Evolutionary conservation across 139 green algal genomes (phyloP).

Genomic region (Closterium sp.): DNA sequence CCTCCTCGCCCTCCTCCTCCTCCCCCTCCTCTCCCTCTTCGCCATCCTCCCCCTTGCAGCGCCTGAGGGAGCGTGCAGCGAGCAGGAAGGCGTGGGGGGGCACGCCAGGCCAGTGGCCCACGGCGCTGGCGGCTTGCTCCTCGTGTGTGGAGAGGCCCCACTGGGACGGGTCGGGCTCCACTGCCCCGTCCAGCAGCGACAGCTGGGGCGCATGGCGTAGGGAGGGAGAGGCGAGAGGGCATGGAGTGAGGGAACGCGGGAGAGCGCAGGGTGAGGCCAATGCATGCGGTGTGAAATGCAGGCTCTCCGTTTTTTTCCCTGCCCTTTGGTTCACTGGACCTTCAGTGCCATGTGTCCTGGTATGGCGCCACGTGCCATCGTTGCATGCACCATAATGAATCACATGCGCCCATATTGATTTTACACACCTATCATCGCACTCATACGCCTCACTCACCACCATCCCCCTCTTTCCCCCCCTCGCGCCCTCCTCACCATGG

Average conservation of each 20-base stretch:
- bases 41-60: background rate
- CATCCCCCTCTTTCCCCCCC: background rate
- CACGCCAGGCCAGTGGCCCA: slow-evolving; percentile 38
- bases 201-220: background rate
- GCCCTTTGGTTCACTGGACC: background rate
- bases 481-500: slow-evolving; percentile 45
- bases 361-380: background rate
- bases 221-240: too few relatives aligned
- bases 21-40: background rate
- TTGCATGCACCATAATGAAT: background rate
- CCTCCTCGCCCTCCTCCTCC: background rate
- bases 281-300: background rate
- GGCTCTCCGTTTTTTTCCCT: background rate
- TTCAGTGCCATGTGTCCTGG: background rate
- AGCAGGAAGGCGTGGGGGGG: background rate
- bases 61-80: background rate
- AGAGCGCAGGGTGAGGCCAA: background rate
- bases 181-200: slow-evolving; percentile 66
- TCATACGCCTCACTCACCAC: background rate
- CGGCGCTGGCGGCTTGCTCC: slow-evolving; percentile 7
- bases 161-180: slow-evolving; percentile 68
- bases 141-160: slow-evolving; percentile 38
- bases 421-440: background rate
- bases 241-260: background rate
- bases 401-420: background rate